Evolutionary conservation across 2,329 filamentous ascomycete species (phyloP).

Genomic region (Aureobasidium leucospermi): DNA sequence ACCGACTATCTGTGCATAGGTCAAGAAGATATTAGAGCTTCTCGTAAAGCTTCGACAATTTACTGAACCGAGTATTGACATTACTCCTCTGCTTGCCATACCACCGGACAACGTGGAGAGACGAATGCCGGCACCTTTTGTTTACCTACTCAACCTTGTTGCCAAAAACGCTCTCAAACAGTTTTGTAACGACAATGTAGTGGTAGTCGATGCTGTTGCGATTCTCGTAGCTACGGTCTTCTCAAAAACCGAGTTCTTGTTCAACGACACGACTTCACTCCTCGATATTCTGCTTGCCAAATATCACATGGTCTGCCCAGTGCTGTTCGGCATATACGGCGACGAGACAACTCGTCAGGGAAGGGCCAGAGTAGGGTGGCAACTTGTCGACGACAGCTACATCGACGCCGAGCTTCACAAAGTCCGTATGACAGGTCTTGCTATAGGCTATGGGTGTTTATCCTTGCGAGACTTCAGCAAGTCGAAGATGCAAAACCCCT

Average conservation of each 20-base stretch:
- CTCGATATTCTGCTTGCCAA: slow-evolving; percentile 86
- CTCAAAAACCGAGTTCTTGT: slow-evolving; percentile 48
- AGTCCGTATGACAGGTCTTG: slow-evolving; percentile 76
- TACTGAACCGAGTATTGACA: slow-evolving; percentile 22
- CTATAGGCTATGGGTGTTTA: slow-evolving; percentile 75
- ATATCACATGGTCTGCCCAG: slow-evolving; percentile 70
- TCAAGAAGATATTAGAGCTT: slow-evolving; percentile 42
- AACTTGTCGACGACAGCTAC: slow-evolving; percentile 43
- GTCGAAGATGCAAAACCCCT: slow-evolving; percentile 61
- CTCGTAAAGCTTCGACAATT: slow-evolving; percentile 38
- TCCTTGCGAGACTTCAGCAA: slow-evolving; percentile 75
- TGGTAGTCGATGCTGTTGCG: slow-evolving; percentile 66
- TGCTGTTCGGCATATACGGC: slow-evolving; percentile 76
- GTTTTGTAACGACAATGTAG: slow-evolving; percentile 33
- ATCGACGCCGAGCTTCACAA: slow-evolving; percentile 65
- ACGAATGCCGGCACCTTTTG: slow-evolving; percentile 53
- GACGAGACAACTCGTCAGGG: slow-evolving; percentile 65
- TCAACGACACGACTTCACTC: slow-evolving; percentile 56
- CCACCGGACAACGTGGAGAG: slow-evolving; percentile 37
- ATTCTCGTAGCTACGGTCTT: slow-evolving; percentile 69
- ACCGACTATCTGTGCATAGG: slow-evolving; percentile 25
- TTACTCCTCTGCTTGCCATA: slow-evolving; percentile 32
- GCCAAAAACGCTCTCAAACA: slow-evolving; percentile 66
- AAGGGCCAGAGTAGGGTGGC: slow-evolving; percentile 66
- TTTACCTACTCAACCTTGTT: slow-evolving; percentile 72